Evolutionary conservation across 352 stramenopile genomes (phyloP), one percentile per base, ranked within the genome.

Genomic region (Phytopythium cucurbitacearum): DNA sequence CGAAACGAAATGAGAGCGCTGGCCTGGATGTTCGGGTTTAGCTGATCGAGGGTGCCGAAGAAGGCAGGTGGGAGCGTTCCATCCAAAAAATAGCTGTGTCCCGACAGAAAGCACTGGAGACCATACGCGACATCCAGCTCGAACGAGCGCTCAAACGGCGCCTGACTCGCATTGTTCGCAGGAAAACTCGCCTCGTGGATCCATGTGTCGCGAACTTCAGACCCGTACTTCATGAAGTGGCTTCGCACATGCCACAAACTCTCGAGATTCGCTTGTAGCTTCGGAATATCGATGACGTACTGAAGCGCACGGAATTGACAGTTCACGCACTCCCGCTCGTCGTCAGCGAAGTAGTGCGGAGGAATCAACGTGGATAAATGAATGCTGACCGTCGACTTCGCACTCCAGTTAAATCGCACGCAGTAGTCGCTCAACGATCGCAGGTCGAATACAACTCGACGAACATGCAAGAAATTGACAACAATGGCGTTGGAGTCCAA

Each of bases 141-240:
- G 42, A 70, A 73, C 16, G 32, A 21, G 2, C 39, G 40, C 34
- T 49, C 54, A 21, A 51, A 53, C 0, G 44, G 12, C 3, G 49
- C 9, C 13, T 56, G 9, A 0, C 7, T 43, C 40, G 60, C 36
- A 5, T 59, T 15, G 3, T 60, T 37, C 4, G 48, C 37, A 2
- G 39, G 48, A 4, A 44, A 54, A 36, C 32, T 59, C 43, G 54
- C 36, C 40, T 49, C 13, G 13, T 21, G 36, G 11, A 85, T 62
- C 38, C 65, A 69, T 8, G 72, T 81, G 49, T 83, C 72, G 49
- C 71, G 60, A 2, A 83, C 67, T 64, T 81, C 64, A 7, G 81
- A 45, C 1, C 67, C 65, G 41, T 80, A 51, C 36, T 81, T 81
- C 7, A 67, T 64, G 10, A 83, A 81, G 40, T 74, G 73, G 6